Conservation (phyloP, 345 rosid genomes). For the Eucalyptus pumila region DNA sequence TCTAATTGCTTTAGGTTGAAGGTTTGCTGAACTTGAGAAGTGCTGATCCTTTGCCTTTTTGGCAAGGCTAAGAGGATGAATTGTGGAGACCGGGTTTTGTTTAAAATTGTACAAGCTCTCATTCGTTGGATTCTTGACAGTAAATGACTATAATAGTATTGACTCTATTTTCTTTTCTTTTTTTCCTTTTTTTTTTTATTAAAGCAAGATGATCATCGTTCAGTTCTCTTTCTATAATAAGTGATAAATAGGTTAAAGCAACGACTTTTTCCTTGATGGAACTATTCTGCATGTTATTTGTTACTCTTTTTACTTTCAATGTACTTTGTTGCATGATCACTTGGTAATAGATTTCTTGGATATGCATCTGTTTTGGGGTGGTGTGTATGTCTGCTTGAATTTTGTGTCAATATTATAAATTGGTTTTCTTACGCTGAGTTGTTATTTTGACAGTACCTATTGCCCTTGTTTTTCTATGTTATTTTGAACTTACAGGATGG, state of each 20-base stretch:
- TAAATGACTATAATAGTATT: too few relatives aligned
- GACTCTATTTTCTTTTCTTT: too few relatives aligned
- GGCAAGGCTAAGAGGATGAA: too few relatives aligned
- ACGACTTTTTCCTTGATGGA: background rate
- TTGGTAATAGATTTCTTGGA: background rate
- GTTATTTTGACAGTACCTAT: too few relatives aligned
- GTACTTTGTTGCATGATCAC: background rate
- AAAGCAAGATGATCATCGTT: background rate
- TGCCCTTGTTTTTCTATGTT: background rate
- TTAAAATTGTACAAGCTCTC: background rate
- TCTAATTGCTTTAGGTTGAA: background rate
- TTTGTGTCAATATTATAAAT: background rate
- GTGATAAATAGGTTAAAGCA: background rate
- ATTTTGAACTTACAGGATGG: background rate
- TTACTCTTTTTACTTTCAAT: too few relatives aligned
- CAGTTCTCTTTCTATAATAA: background rate
- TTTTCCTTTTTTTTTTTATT: too few relatives aligned
- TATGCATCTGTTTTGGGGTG: too few relatives aligned
- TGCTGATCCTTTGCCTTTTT: too few relatives aligned
- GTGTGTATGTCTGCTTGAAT: background rate
- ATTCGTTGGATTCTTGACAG: too few relatives aligned
- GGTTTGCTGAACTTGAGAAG: too few relatives aligned
- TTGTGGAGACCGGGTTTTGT: too few relatives aligned
- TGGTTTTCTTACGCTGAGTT: background rate
- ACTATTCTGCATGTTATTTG: too few relatives aligned